Conservation (phyloP, 768 basidiomycete species). For the Rhizopogon vesiculosus region DNA sequence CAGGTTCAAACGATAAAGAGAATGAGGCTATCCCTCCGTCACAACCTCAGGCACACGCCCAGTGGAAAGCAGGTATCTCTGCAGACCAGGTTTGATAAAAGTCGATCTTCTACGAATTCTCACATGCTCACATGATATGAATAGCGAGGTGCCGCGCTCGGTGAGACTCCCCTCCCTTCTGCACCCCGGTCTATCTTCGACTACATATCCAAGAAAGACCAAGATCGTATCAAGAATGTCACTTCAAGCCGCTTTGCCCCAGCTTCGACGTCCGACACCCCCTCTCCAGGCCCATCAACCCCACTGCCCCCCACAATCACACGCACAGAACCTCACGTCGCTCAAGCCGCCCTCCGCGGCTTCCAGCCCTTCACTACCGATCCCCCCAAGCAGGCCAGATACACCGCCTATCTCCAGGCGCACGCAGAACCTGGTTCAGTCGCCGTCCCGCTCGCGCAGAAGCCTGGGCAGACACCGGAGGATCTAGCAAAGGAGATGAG, state of each 20-base stretch:
- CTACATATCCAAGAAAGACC: constrained; percentile 88
- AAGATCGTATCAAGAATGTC: constrained; percentile 74
- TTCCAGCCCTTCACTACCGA: constrained; percentile 86
- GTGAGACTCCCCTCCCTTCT: constrained; percentile 70
- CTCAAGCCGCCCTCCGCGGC: constrained; percentile 81
- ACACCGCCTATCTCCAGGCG: constrained; percentile 74
- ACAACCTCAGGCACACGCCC: constrained; percentile 31
- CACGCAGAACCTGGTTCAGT: constrained; percentile 49
- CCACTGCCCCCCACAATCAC: constrained; percentile 45
- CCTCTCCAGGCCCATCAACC: constrained; percentile 21
- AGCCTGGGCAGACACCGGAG: constrained; percentile 55
- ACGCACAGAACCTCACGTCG: constrained; percentile 68
- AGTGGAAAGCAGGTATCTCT: constrained; percentile 58
- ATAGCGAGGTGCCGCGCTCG: constrained; percentile 79
- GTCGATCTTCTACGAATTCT: not conserved
- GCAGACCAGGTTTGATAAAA: constrained; percentile 61
- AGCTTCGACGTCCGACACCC: constrained; percentile 23
- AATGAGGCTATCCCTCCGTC: constrained; percentile 27
- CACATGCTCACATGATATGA: constrained; percentile 4
- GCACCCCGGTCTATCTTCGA: constrained; percentile 87
- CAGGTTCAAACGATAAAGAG: constrained; percentile 38
- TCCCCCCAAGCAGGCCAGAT: constrained; percentile 78
- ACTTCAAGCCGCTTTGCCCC: constrained; percentile 25
- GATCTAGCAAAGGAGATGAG: constrained; percentile 78
- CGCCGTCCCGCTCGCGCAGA: constrained; percentile 42